phyloP scores from a whole-genome alignment of 257 asterid genomes.

The Vinca minor region DNA sequence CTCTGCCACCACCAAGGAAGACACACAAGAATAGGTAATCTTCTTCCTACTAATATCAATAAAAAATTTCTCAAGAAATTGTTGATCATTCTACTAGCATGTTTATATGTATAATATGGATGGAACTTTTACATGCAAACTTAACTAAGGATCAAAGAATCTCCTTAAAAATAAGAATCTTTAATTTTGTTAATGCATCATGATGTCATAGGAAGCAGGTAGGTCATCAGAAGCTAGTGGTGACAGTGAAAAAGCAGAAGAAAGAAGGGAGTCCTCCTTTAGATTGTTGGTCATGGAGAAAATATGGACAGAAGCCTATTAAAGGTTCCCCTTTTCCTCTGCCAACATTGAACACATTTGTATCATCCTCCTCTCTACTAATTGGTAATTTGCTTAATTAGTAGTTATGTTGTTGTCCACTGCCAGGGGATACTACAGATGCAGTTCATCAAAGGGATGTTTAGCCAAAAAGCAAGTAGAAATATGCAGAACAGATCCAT shows the following conservation, averaged over 20 bases:
- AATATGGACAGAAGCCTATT: slow-evolving; percentile 10
- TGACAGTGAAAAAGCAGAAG: slow-evolving; percentile 47
- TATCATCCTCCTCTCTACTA: no score
- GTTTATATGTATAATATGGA: no score
- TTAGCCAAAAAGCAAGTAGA: slow-evolving; percentile 79
- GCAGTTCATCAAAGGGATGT: slow-evolving; percentile 80
- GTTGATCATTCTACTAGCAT: no score
- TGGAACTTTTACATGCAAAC: no score
- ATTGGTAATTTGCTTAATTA: no score
- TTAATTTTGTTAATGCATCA: no score
- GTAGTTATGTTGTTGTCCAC: not conserved
- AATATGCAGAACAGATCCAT: slow-evolving; percentile 56
- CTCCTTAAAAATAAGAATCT: no score
- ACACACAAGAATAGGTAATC: slow-evolving; percentile 48
- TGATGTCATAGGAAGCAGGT: slow-evolving; percentile 38
- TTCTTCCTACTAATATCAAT: not conserved
- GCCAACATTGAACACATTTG: no score
- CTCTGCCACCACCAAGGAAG: slow-evolving; percentile 19
- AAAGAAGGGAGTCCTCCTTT: slow-evolving; percentile 18
- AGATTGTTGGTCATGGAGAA: slow-evolving; percentile 11
- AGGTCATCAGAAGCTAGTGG: slow-evolving; percentile 50
- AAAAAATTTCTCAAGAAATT: no score
- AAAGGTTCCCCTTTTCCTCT: slow-evolving; percentile 10
- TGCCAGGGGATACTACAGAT: slow-evolving; percentile 71
- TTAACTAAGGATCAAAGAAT: no score